Base-by-base conservation (phyloP, 768 basidiomycete genomes). In the Calocybe gangraenosa region DNA sequence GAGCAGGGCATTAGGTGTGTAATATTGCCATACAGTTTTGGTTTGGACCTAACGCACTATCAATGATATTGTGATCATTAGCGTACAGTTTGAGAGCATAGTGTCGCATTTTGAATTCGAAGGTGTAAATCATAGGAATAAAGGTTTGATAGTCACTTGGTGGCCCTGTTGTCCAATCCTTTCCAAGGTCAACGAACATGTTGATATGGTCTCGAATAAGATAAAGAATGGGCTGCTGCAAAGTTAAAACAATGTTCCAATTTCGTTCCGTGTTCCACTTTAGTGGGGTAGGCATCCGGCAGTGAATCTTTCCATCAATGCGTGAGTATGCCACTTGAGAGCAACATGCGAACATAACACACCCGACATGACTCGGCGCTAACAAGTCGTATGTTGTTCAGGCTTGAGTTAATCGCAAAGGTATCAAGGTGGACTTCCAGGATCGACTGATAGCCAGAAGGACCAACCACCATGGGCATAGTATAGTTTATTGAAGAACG, bases 21-120 rank as follows among this genome's bases (percentile, higher is more conserved):
- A 3, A 25, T 14, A 40, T 22, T 33, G 51, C 64, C 44, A n/a
- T 56, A 92, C 92, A 83, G 60, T 98, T 97, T 54, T 92, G 87
- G n/a, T 92, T 86, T 45, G 66, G 69, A 46, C 82, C 69, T 25
- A 84, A 66, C 2, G 93, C 92, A 49, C 87, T 88, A 68, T 96
- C 92, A 40, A 98, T 88, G 58, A 98, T 91, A 58, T 98, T 98
- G 58, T 92, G 92, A 63, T 98, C 95, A 58, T 98, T 98, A 41
- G 89, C 81, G 58, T 90, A 94, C 19, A 89, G 60, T 54, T 87
- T 85, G 40, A 95, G 59, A 47, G 79, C 75, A 63, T 82, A 94
- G 56, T 91, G 81, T 58, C 82, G 73, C 47, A 97, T 63, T 45
- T 81, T 74, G 38, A 96, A 52, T 39, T 84, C 72, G 51, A 94